These are phyloP conservation scores for Chamaecrista fasciculata DNA, from an alignment of 306 rosid genomes.

Conservation along the genomic window DNA sequence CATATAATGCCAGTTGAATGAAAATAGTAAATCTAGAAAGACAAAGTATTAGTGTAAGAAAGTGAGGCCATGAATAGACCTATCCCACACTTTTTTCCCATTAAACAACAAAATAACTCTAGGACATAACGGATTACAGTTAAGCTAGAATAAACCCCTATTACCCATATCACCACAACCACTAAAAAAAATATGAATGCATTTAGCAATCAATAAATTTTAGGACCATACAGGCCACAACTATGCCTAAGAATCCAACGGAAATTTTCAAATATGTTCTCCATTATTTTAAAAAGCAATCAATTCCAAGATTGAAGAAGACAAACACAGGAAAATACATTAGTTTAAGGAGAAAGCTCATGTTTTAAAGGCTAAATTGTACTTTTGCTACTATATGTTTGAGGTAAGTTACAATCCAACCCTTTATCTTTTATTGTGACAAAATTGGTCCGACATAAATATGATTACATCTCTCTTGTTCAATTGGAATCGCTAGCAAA, in stretches of 20 bases:
- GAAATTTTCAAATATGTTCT: neutral
- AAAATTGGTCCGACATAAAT: no score
- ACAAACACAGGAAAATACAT: neutral
- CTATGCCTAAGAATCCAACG: neutral
- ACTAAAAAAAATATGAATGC: neutral
- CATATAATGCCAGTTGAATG: constrained; percentile 16
- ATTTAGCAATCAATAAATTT: constrained; percentile 3
- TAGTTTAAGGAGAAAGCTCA: neutral
- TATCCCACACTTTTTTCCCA: no score
- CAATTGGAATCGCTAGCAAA: no score
- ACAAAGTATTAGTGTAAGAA: constrained; percentile 1
- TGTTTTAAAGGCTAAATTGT: no score
- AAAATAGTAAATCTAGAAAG: constrained; percentile 15
- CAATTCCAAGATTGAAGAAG: neutral
- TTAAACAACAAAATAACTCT: no score
- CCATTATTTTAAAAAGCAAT: neutral
- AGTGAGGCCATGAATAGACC: no score
- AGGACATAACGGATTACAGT: no score
- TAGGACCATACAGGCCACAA: neutral
- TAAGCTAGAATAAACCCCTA: neutral
- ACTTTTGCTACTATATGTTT: no score
- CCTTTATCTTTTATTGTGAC: no score
- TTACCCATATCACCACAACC: neutral
- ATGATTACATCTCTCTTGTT: no score
- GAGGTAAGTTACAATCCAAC: no score